Base-by-base conservation (phyloP, 192 early-diverging fungal species). In the Coemansia sp. region DNA sequence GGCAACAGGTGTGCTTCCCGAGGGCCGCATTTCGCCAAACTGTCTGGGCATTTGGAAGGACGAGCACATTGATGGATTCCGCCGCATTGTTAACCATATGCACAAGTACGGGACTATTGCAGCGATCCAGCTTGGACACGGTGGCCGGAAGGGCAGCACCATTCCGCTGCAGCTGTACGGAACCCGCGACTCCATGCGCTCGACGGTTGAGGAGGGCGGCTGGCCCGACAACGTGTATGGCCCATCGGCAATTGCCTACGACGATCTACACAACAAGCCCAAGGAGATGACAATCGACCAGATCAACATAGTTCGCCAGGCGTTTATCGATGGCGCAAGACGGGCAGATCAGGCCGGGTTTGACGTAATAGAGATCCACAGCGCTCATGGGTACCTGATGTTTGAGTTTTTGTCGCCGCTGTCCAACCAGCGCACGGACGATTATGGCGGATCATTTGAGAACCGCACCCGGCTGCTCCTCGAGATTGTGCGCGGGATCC, bases 401-500 rank as follows among this genome's bases (percentile, higher is more conserved):
- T 77, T 88, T 73, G 77, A 88, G 69, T 96, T 97, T 65, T 65
- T 95, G 10, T 91, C 89, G 12, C 88, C 91, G 3, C 57, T 92
- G 27, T 80, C 89, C 56, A 97, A 98, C 78, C 57, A 87, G 23
- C 89, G 96, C 59, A 95, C 92, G 0, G 96, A 98, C 70, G 57
- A 91, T 50, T 98, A 94, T 67, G 96, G 95, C 35, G 95, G 96
- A 0, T 88, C 87, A 1, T 87, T 95, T 39, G 91, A 95, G 62
- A 97, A 97, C 83, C 87, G 95, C 59, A 77, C 83, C 19, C 88
- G 92, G 0, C 88, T 94, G 59, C 64, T 88, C 27, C 45, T 93
- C 1, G 93, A 95, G 72, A 84, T 88, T 1, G 73, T 89, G 21
- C 56, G 69, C n/a, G 69, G 66, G 0, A 81, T 92, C 6, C 88